phyloP scores from a whole-genome alignment of 306 rosid species.

The Glycyrrhiza uralensis region DNA sequence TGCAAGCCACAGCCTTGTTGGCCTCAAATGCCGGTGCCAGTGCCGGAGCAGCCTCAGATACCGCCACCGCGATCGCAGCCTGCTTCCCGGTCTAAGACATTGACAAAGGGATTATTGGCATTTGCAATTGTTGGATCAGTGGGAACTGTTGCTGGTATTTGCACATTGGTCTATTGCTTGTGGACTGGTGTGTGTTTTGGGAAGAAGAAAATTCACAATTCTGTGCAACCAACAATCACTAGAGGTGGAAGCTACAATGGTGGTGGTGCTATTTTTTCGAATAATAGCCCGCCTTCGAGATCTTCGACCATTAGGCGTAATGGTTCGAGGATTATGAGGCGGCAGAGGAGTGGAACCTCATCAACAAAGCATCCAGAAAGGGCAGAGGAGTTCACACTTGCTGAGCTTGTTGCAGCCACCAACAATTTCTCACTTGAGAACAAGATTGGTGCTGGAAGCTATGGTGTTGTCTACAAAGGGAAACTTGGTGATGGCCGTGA shows the following conservation, averaged over 20 bases:
- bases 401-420: slow-evolving; percentile 75
- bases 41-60: background rate
- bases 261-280: slow-evolving; percentile 31
- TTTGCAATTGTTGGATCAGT: slow-evolving; percentile 81
- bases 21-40: background rate
- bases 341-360: slow-evolving; percentile 96
- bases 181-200: slow-evolving; percentile 93
- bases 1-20: slow-evolving; percentile 51
- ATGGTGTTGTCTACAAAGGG: slow-evolving; percentile 82
- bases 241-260: slow-evolving; percentile 66
- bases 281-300: slow-evolving; percentile 66
- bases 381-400: slow-evolving; percentile 74
- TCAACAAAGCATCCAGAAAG: slow-evolving; percentile 68
- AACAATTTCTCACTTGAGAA: slow-evolving; percentile 58
- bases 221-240: slow-evolving; percentile 90
- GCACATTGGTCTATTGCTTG: slow-evolving; percentile 61
- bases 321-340: slow-evolving; percentile 78
- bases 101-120: slow-evolving; percentile 68
- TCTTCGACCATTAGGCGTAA: slow-evolving; percentile 73
- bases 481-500: slow-evolving; percentile 72
- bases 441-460: slow-evolving; percentile 94
- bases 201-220: slow-evolving; percentile 76
- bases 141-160: slow-evolving; percentile 70
- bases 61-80: background rate
- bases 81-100: slow-evolving; percentile 29